Base-by-base conservation (phyloP, 2,329 filamentous ascomycete genomes). In the Alternaria burnsii region DNA sequence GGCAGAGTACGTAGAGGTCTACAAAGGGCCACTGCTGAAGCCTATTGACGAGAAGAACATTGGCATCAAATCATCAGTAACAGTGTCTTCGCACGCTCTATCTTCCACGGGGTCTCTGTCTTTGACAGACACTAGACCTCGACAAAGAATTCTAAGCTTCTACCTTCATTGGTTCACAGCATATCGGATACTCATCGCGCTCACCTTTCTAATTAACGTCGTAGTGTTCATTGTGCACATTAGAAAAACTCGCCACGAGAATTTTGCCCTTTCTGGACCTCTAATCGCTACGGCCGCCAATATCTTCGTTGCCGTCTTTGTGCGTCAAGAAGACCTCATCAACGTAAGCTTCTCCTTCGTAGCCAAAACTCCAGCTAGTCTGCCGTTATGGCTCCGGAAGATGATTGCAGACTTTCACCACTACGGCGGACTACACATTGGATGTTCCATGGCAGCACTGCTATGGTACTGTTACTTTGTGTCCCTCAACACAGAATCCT, bases 401-500 rank as follows among this genome's bases (percentile, higher is more conserved):
- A 18, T 57, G 3, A 50, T 76, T 16, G 71, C 72, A 28, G 65
- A 71, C 50, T 65, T 76, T 7, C 76, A 78, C 51, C 68, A 71
- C 44, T 75, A 74, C 47, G 77, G 77, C 2, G 76, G 77, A 8
- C 53, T 78, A 3, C 77, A 79, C 47, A 72, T 73, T 34, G 77
- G 77, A 26, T 63, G 69, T 18, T 72, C 75, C 1, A 44, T 78
- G 4, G 71, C 75, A 8, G 70, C 73, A 1, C 63, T 72, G 7
- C 44, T 73, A 18, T 85, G 83, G 83, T 84, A 81, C 67, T 70
- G 79, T n/a, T 60, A 78, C 46, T 79, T 83, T 59, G 71, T 76
- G 3, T 69, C 70, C 5, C 56, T 79, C 16, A 58, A 79, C 32
- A 71, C 75, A 1, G 52, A 59, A 16, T 64, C 71, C 16, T 75